A percentile compares a stretch with the other conserved stretches of the same genome.
phyloP scores from a whole-genome alignment of 768 basidiomycete species.

The Pleurotus salmoneostramineus region DNA sequence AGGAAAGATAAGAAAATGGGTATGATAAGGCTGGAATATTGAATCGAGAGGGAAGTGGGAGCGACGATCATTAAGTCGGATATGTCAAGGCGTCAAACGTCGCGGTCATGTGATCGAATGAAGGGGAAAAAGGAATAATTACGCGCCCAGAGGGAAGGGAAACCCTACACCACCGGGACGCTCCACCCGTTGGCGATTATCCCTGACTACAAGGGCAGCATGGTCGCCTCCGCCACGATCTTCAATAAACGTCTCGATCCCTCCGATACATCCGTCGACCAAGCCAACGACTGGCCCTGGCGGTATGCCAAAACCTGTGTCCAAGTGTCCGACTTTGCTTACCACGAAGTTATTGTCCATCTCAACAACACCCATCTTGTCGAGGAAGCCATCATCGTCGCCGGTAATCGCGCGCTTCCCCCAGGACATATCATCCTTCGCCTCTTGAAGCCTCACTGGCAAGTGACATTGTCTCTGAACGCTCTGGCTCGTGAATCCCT shows the following conservation, averaged over 20 bases:
- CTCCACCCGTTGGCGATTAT: constrained; percentile 25
- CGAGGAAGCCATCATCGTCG: constrained; percentile 25
- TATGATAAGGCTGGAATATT: no score
- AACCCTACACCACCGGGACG: constrained; percentile 12
- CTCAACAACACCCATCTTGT: constrained; percentile 25
- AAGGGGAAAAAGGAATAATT: no score
- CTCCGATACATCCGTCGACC: constrained; percentile 6
- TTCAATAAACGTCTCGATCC: constrained; percentile 20
- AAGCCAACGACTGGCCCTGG: constrained; percentile 25
- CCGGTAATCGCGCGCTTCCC: constrained; percentile 19
- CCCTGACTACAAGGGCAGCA: constrained; percentile 22
- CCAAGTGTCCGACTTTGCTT: constrained; percentile 23
- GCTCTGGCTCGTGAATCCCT: constrained; percentile 19
- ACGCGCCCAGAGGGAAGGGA: no score
- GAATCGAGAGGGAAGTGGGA: no score
- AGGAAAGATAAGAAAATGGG: no score
- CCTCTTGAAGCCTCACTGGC: constrained; percentile 25
- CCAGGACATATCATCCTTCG: constrained; percentile 18
- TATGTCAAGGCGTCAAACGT: no score
- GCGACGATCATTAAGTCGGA: no score
- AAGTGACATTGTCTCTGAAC: constrained; percentile 23
- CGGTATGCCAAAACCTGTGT: constrained; percentile 26
- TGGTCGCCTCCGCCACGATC: constrained; percentile 20
- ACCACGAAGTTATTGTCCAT: constrained; percentile 23
- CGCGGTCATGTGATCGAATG: no score